phyloP scores from a whole-genome alignment of 768 basidiomycete genomes.

The Leccinum obscurum region DNA sequence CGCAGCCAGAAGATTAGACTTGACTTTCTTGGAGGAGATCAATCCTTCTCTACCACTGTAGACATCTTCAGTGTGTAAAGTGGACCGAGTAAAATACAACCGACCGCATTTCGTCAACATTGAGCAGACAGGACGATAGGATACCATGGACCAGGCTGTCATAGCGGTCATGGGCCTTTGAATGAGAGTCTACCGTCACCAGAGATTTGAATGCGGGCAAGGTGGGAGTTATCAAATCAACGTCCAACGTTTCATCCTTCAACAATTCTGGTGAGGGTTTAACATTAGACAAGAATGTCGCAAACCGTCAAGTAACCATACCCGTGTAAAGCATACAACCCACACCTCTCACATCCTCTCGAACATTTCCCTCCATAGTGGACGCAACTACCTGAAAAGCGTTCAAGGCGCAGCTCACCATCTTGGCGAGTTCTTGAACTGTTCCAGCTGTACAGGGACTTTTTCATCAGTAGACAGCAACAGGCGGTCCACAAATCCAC shows the following conservation, averaged over 20 bases:
- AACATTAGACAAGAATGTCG: background rate
- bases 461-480: constrained; percentile 12
- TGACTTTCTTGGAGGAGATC: constrained; percentile 79
- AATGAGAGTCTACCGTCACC: constrained; percentile 48
- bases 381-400: constrained; percentile 61
- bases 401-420: constrained; percentile 64
- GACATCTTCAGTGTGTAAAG: constrained; percentile 7
- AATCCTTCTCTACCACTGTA: constrained; percentile 76
- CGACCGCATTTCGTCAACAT: constrained; percentile 92
- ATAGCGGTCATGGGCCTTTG: constrained; percentile 52
- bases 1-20: constrained; percentile 84
- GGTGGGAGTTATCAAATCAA: constrained; percentile 79
- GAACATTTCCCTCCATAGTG: constrained; percentile 51
- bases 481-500: constrained; percentile 5
- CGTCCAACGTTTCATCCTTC: constrained; percentile 79
- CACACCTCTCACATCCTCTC: constrained; percentile 78
- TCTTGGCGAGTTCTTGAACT: constrained; percentile 53
- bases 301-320: constrained; percentile 27
- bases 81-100: constrained; percentile 23
- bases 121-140: constrained; percentile 80
- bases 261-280: constrained; percentile 57
- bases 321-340: constrained; percentile 80
- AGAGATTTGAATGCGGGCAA: constrained; percentile 78
- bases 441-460: constrained; percentile 45
- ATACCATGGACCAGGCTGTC: constrained; percentile 71